Base-by-base conservation (phyloP, 106 monocot species). In the Allium cepa region DNA sequence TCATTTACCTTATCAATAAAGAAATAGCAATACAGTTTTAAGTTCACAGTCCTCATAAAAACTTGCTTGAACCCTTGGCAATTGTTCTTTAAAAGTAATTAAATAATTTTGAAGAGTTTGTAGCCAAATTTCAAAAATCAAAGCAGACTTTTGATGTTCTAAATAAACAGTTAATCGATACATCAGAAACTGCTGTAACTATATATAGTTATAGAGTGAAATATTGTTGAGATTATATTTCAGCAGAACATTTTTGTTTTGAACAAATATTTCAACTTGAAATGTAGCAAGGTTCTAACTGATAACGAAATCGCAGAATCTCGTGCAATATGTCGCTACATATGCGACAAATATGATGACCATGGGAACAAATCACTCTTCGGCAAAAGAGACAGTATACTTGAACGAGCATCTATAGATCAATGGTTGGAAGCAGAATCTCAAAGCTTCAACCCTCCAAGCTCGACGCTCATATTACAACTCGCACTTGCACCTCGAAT, bases 341-440 rank as follows among this genome's bases (percentile, higher is more conserved):
- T 95, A 12, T 85, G 81, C 15, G 85, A 88, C 60, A 85, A 91
- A 79, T 88, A 91, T 71, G 53, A 85, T 0, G 85, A 87, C 9
- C 64, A 64, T 8, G 94, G 94, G 11, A 87, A 78, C 81, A 72
- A 75, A 50, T 15, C 17, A 4, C 74, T 95, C 46, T 14, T 85
- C 50, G 91, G 88, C 5, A 52, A 14, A 47, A 71, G 47, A 48
- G 77, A 51, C 49, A 73, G 62, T 12, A 77, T 78, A 5, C n/a
- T 73, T 2, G 87, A 78, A 62, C 73, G 81, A 0, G 87, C 88
- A 7, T 60, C 70, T 36, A 61, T 95, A 10, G 94, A 95, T 53
- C 91, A 91, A 63, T 95, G 94, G 94, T 60, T 95, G 47, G 85
- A 95, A 47, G 80, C 79, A 1, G 94, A 87, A 72, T 71, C 72